These are phyloP conservation scores for Eutrema heterophyllum DNA, from an alignment of 345 rosid genomes.

Conservation along the genomic window DNA sequence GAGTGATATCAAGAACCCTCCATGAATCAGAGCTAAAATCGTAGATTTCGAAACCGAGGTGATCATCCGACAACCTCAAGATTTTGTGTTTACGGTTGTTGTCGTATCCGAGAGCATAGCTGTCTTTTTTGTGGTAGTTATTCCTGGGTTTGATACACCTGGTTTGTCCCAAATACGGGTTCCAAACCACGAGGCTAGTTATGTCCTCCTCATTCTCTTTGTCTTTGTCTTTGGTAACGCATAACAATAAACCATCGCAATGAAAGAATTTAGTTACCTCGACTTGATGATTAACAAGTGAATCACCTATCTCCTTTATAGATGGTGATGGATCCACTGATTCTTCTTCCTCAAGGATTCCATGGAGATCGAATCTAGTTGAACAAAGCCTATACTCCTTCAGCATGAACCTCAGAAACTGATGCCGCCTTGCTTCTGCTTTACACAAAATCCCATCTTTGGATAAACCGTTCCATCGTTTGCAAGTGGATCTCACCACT, in stretches of 20 bases:
- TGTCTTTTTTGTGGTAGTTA: background rate
- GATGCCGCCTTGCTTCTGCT: background rate
- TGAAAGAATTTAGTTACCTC: background rate
- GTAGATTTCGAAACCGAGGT: background rate
- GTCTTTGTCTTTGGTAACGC: background rate
- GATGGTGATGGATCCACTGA: background rate
- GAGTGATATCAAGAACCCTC: background rate
- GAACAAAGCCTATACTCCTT: background rate
- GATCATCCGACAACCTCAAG: background rate
- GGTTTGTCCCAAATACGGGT: background rate
- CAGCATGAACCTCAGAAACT: background rate
- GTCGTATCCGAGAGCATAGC: background rate
- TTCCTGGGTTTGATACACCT: background rate
- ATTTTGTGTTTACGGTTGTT: background rate
- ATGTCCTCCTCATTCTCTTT: too few relatives aligned
- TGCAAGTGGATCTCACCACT: background rate
- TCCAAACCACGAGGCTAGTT: background rate
- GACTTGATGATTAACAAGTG: background rate
- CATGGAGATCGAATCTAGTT: background rate
- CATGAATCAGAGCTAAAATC: background rate
- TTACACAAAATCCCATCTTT: background rate
- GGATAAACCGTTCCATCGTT: background rate
- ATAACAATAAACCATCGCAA: background rate
- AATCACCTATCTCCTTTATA: background rate
- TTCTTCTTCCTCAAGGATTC: background rate